phyloP scores from a whole-genome alignment of 768 basidiomycete genomes.

The Lactarius akahatsu region DNA sequence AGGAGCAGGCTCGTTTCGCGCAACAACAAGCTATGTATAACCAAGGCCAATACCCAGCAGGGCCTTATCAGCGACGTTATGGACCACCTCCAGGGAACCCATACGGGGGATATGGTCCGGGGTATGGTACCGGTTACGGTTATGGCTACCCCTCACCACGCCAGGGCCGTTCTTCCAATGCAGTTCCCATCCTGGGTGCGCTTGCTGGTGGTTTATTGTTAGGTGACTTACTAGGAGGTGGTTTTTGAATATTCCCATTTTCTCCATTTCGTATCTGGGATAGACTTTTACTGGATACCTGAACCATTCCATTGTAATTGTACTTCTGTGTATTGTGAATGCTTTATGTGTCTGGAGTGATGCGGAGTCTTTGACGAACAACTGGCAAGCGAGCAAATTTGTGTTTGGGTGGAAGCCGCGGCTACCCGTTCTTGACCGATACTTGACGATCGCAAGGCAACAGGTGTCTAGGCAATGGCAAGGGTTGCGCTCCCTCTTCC shows the following conservation, averaged over 20 bases:
- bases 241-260: slow-evolving; percentile 7
- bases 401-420: background rate
- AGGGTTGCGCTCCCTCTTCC: slow-evolving; percentile 57
- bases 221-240: slow-evolving; percentile 10
- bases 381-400: background rate
- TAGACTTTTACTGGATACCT: background rate
- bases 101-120: slow-evolving; percentile 18
- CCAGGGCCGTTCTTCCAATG: slow-evolving; percentile 19
- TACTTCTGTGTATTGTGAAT: background rate
- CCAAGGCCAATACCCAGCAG: slow-evolving; percentile 1
- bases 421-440: background rate
- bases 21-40: slow-evolving; percentile 22
- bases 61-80: slow-evolving; percentile 25
- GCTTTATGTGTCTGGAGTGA: background rate
- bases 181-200: slow-evolving; percentile 38
- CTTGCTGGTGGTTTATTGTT: slow-evolving; percentile 39
- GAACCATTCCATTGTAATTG: background rate
- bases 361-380: background rate
- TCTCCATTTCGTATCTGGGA: background rate
- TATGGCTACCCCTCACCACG: background rate
- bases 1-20: slow-evolving; percentile 9
- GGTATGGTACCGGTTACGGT: slow-evolving; percentile 25
- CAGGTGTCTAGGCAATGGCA: slow-evolving; percentile 19
- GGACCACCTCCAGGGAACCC: slow-evolving; percentile 33
- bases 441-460: background rate